Evolutionary conservation across 345 rosid genomes (phyloP).

Genomic region (Anacardium occidentale): DNA sequence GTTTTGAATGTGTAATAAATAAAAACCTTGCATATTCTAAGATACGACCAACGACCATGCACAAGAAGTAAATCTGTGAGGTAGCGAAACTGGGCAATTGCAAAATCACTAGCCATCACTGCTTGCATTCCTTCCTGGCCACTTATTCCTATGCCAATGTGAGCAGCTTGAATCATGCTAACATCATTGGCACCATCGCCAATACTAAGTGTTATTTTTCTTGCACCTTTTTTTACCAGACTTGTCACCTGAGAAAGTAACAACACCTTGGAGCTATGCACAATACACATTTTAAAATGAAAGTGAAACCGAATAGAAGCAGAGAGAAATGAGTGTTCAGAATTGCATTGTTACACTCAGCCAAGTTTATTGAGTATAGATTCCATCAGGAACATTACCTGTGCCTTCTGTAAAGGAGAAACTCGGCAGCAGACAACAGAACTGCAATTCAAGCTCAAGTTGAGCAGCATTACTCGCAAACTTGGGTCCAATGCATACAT

Average conservation of each 20-base stretch:
- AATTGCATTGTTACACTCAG: neutral
- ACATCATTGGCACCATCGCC: constrained; percentile 99
- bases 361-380: neutral
- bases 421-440: constrained; percentile 99
- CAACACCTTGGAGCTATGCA: neutral
- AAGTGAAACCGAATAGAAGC: neutral
- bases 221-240: constrained; percentile 92
- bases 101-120: constrained; percentile 99
- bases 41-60: constrained; percentile 98
- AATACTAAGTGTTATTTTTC: constrained; percentile 92
- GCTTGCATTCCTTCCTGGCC: constrained; percentile 99
- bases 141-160: constrained; percentile 97
- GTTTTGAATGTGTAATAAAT: constrained; percentile 6
- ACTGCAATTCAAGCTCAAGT: constrained; percentile 88
- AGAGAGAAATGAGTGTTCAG: neutral
- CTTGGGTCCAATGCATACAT: constrained; percentile 94
- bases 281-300: no score
- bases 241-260: constrained; percentile 75
- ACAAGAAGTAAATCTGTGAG: constrained; percentile 95
- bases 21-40: constrained; percentile 95
- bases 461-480: constrained; percentile 78
- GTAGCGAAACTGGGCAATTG: constrained; percentile 95
- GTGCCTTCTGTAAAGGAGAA: constrained; percentile 99
- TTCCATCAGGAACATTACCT: constrained; percentile 47
- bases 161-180: constrained; percentile 99